A percentile compares a stretch with the other conserved stretches of the same genome.
phyloP scores from a whole-genome alignment of 495 filamentous ascomycete genomes.

The Polyplosphaeria fusca region DNA sequence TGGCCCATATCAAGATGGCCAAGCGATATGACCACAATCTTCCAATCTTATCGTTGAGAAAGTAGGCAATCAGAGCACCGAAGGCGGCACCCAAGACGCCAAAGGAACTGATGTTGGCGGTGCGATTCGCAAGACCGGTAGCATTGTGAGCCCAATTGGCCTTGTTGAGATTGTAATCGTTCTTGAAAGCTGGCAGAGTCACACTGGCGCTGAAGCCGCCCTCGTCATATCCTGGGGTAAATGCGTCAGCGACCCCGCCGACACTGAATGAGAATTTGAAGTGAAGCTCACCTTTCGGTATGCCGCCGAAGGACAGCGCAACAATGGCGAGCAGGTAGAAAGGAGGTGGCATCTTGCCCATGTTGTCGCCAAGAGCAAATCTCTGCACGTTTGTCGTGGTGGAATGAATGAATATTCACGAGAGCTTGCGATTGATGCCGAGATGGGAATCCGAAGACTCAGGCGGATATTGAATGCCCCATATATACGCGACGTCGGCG shows the following conservation, averaged over 20 bases:
- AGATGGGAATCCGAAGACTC: too few relatives aligned
- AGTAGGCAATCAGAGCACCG: neutral
- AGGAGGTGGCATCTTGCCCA: neutral
- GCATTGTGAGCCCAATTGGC: neutral
- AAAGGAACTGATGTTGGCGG: neutral
- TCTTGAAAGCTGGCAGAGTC: neutral
- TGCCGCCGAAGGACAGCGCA: neutral
- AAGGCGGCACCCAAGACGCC: neutral
- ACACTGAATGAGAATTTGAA: too few relatives aligned
- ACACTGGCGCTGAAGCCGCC: neutral
- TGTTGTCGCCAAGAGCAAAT: too few relatives aligned
- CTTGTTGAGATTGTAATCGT: neutral
- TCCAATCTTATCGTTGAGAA: neutral
- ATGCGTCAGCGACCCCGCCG: too few relatives aligned
- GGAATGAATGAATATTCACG: too few relatives aligned
- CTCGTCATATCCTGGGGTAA: neutral
- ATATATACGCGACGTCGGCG: too few relatives aligned
- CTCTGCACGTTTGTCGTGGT: too few relatives aligned
- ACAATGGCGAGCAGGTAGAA: neutral
- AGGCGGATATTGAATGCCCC: too few relatives aligned
- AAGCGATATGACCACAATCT: neutral
- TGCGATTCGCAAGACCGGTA: neutral
- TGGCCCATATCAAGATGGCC: neutral
- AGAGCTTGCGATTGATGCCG: too few relatives aligned
- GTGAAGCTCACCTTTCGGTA: neutral